Evolutionary conservation across 495 filamentous ascomycete genomes (phyloP), one percentile per base, ranked within the genome.

Genomic region (Podospora didyma): DNA sequence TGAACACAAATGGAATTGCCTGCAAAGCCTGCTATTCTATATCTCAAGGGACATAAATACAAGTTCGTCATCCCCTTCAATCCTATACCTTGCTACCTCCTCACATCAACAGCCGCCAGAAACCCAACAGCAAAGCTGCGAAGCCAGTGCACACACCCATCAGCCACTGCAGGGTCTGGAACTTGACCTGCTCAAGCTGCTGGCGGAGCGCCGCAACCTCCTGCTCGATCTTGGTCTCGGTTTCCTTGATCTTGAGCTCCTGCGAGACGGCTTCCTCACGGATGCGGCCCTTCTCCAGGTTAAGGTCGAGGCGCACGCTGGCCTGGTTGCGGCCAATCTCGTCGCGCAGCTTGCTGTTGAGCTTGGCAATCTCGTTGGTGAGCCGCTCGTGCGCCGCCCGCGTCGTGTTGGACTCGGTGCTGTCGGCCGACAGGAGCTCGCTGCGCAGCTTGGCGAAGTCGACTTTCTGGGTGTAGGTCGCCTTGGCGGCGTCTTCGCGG

Each of bases 361-460:
- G 79, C 70, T 97, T 96, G 42, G 92, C 88, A 49, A 99, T 84
- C 68, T 99, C 94, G 60, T 96, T 96, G 19, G 90, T 88, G 52
- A 99, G 79, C 19, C 90, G 87, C 72, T 99, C 94, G 72, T 99
- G 92, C 6, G 90, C 89, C 3, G 88, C 86, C 28, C 89, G 89
- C 7, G 95, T 96, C 20, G 93, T 84, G 62, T 88, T 86, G 2
- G 87, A 84, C 74, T 99, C 94, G 46, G 89, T 92, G 44, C 88
- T 91, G 73, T 99, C 95, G 4, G 91, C 84, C 10, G 89, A 89
- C 0, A 96, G 83, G 2, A 99, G 84, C 71, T 99, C 94, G 23
- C 90, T 93, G 68, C 94, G 90, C 19, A 97, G 85, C 77, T 97
- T 96, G n/a, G 94, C 90, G 64, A 99, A 97, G 75, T 99, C 94